phyloP scores from a whole-genome alignment of 768 basidiomycete species.

The Suillus cothurnatus region DNA sequence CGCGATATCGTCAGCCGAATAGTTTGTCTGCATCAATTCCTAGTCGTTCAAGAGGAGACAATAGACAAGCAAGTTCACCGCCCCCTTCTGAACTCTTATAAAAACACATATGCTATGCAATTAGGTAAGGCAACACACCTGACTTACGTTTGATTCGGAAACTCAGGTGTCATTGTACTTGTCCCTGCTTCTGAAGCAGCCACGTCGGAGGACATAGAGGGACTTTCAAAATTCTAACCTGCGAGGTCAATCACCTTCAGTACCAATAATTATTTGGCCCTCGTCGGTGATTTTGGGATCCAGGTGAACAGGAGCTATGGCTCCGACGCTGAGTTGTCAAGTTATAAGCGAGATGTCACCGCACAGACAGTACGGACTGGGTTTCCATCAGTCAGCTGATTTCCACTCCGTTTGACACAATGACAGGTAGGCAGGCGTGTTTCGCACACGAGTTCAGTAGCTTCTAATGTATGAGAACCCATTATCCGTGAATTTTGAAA shows the following conservation, averaged over 20 bases:
- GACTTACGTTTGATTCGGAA: not conserved
- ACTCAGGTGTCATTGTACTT: not conserved
- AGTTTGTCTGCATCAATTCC: not conserved
- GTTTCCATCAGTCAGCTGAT: not conserved
- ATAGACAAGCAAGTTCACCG: not conserved
- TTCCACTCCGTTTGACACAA: too few relatives aligned
- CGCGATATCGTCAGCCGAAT: not conserved
- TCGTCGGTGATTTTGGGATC: too few relatives aligned
- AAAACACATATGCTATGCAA: not conserved
- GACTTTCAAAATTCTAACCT: too few relatives aligned
- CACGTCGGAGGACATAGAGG: too few relatives aligned
- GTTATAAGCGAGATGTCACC: too few relatives aligned
- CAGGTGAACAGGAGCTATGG: not conserved
- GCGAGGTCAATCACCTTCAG: too few relatives aligned
- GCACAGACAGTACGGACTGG: not conserved
- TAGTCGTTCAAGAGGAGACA: not conserved
- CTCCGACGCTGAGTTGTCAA: not conserved
- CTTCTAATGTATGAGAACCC: not conserved
- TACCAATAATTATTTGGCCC: too few relatives aligned
- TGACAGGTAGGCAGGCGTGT: too few relatives aligned
- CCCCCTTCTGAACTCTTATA: not conserved
- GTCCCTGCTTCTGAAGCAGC: too few relatives aligned
- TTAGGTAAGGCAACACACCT: not conserved
- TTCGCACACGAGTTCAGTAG: not conserved
- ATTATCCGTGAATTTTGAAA: not conserved